phyloP scores from a whole-genome alignment of 148 eudicot species.

The Selenicereus undatus region DNA sequence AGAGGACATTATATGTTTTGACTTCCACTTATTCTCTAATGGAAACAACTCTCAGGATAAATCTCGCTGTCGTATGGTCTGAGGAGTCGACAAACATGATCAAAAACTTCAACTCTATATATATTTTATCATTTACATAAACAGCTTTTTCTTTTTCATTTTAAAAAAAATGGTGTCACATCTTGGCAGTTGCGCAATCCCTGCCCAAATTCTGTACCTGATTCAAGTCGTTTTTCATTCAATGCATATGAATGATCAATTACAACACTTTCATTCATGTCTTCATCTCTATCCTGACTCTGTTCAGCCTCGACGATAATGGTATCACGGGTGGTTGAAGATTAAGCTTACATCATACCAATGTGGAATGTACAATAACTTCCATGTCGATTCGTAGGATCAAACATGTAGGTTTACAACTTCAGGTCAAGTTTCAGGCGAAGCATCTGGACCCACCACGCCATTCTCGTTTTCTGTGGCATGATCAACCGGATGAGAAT shows the following conservation, averaged over 20 bases:
- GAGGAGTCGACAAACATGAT: no score
- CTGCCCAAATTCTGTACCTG: neutral
- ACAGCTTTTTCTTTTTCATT: neutral
- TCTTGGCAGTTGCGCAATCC: neutral
- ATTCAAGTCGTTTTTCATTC: neutral
- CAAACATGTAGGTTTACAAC: neutral
- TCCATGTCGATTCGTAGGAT: neutral
- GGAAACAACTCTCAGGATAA: no score
- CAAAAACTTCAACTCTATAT: neutral
- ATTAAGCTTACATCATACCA: neutral
- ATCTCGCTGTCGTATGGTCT: no score
- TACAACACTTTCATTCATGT: no score
- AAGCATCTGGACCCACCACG: conserved; percentile 1
- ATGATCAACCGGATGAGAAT: conserved; percentile 3
- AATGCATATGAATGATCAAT: neutral
- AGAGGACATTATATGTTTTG: no score
- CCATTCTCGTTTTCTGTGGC: conserved; percentile 11
- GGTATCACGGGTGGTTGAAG: neutral
- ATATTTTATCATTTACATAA: neutral
- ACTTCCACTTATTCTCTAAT: no score
- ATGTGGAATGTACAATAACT: no score
- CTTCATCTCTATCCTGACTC: neutral
- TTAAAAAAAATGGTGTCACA: neutral
- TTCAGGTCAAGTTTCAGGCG: conserved; percentile 8
- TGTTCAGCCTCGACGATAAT: neutral